Evolutionary conservation across 1,284 basidiomycete genomes (phyloP), one percentile per base, ranked within the genome.

Genomic region (Ganoderma lingzhi): DNA sequence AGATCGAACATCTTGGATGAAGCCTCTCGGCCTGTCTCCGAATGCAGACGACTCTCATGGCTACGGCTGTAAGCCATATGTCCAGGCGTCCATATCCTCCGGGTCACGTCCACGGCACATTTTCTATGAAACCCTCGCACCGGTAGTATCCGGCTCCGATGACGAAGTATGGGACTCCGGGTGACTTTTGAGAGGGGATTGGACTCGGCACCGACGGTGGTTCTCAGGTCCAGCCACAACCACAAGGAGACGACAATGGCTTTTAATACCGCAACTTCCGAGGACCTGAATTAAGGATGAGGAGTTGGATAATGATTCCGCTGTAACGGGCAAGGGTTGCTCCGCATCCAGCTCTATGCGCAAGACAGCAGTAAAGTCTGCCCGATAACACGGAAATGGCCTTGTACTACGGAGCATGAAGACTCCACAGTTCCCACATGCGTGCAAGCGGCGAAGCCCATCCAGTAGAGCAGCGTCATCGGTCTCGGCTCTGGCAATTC

Each of bases 401-500:
- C 35, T 59, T 59, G 56, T 59, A 39, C 23, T 59, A 62, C 64
- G 70, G 63, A 48, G 68, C 68, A 60, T 48, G 68, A 48, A 62
- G 62, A 68, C 71, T 72, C 71, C 71, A 70, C 68, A 70, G 61
- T 59, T 59, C 56, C 56, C 56, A 59, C 35, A 59, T 56, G 55
- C 9, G 45, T 58, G 55, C 55, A 37, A 37, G 55, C 55, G 35
- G 56, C 35, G 56, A 59, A 59, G 56, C 35, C 19, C 56, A n/a
- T 39, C 35, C 19, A 23, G 56, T 59, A n/a, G 56, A n/a, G 19
- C 35, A 35, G n/a, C 71, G 71, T 73, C 71, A 73, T 73, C 65
- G 69, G 71, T 71, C 71, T 70, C 67, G 71, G 69, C 71, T 65
- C 67, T 37, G 60, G 64, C 37, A 39, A 44, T 55, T 44, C 23